Evolutionary conservation across 164 flowering plant species (phyloP), one percentile per base, ranked within the genome.

Genomic region (Tinospora cordifolia): DNA sequence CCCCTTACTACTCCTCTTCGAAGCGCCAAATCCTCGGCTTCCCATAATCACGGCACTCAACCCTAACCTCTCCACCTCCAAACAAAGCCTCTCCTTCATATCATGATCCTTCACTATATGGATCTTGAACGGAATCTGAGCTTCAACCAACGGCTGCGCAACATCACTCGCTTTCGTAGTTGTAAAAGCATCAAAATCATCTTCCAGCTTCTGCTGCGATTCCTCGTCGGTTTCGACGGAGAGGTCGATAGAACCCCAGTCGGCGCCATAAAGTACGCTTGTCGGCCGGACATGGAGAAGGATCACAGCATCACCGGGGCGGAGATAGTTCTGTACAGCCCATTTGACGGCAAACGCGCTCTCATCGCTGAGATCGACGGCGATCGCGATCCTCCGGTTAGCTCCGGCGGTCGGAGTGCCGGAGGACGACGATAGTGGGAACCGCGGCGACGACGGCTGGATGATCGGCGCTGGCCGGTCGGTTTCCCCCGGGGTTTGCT

Each of bases 41-140:
- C 97, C 97, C 93, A 91, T 87, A 39, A 91, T 87, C 62, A 91
- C 85, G 26, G 92, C 88, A 57, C 90, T 84, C 64, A 88, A 70
- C 51, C 92, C 90, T 1, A 90, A 71, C 74, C 96, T 72, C 83
- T 91, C 97, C 19, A 89, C 88, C 81, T 91, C 97, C 79, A 89
- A 71, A 71, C 94, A 89, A 6, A 89, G 82, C 80, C 94, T 71
- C 83, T 89, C 92, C 84, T 82, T 89, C 94, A 89, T 85, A 69
- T 89, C 92, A 46, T 87, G 94, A 72, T 89, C 94, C 82, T 86
- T 87, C 41, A 89, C 94, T n/a, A 89, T 86, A 70, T 87, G 94
- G 15, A 89, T 83, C 82, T 87, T 89, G 62, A 82, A 87, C 46
- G 90, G 94, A 14, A 86, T 77, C 54, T 79, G 79, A 14, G 89